Evolutionary conservation across 345 rosid genomes (phyloP).

Genomic region (Citrus hindsii): DNA sequence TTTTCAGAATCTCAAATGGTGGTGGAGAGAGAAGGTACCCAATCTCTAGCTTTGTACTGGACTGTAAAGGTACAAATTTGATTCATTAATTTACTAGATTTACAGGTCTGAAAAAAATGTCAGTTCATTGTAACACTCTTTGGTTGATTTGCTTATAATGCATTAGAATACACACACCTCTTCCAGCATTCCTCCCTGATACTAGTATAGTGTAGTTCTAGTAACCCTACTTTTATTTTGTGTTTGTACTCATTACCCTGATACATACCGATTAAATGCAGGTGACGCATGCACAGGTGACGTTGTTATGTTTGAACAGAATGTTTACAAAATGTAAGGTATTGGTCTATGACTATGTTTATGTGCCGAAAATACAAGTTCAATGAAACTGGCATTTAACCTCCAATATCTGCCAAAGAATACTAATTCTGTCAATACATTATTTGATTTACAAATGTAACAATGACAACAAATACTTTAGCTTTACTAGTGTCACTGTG

Average conservation of each 20-base stretch:
- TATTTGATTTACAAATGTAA: neutral
- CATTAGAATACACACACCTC: neutral
- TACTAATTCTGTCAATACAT: too few species aligned
- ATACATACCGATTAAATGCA: constrained; percentile 22
- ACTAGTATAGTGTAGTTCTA: neutral
- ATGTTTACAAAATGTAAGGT: constrained; percentile 54
- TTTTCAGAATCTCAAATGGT: constrained; percentile 40
- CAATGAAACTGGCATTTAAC: neutral
- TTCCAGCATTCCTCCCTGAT: neutral
- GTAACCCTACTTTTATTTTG: neutral
- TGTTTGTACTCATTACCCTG: neutral
- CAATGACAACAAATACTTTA: neutral
- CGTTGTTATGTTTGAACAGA: constrained; percentile 59
- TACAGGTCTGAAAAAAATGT: neutral
- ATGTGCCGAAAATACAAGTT: neutral
- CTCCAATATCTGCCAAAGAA: neutral
- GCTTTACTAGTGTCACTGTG: neutral
- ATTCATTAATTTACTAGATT: neutral
- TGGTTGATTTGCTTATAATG: neutral
- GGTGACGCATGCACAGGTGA: constrained; percentile 66
- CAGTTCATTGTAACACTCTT: neutral
- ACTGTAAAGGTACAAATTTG: constrained; percentile 46
- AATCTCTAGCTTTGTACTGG: constrained; percentile 41
- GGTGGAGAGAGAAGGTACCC: constrained; percentile 59
- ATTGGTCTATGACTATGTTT: neutral